Percentiles rank a stretch among this genome's conserved stretches.
These are phyloP conservation scores for Drechslerella dactyloides DNA, from an alignment of 2,329 filamentous ascomycete genomes.

Conservation along the genomic window DNA sequence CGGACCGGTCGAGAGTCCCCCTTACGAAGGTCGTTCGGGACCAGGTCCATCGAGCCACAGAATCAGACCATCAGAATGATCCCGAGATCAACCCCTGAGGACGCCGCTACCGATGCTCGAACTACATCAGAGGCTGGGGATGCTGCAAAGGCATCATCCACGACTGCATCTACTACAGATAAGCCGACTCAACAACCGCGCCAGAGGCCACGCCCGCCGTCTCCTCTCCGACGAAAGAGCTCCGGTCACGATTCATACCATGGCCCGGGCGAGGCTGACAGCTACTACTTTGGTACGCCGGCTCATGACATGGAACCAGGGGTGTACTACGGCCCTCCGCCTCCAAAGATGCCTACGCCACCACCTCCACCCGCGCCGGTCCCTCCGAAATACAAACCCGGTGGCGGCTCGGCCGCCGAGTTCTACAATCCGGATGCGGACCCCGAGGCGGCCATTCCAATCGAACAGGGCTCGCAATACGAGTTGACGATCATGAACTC, in stretches of 20 bases:
- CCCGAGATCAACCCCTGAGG: slow-evolving; percentile 7
- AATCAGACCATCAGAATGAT: slow-evolving; percentile 1
- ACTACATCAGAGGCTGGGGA: slow-evolving; percentile 7
- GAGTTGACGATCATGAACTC: slow-evolving; percentile 33
- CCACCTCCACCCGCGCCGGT: slow-evolving; percentile 41
- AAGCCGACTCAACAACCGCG: slow-evolving; percentile 8
- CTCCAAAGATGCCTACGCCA: slow-evolving; percentile 43
- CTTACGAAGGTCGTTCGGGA: slow-evolving; percentile 24
- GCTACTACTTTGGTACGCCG: slow-evolving; percentile 33
- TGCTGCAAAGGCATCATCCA: slow-evolving; percentile 11
- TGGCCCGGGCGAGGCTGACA: slow-evolving; percentile 35
- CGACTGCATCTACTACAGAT: background rate
- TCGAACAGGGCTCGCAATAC: slow-evolving; percentile 42
- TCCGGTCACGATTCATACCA: slow-evolving; percentile 37
- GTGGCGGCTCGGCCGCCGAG: slow-evolving; percentile 42
- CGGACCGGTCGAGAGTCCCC: slow-evolving; percentile 38
- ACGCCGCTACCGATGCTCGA: background rate
- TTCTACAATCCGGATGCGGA: slow-evolving; percentile 44
- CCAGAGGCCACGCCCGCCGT: slow-evolving; percentile 23
- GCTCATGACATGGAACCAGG: slow-evolving; percentile 31
- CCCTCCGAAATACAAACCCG: slow-evolving; percentile 44
- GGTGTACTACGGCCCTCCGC: slow-evolving; percentile 47
- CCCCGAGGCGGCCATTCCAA: slow-evolving; percentile 35
- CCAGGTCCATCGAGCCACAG: slow-evolving; percentile 28
- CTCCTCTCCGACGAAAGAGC: slow-evolving; percentile 27